Evolutionary conservation across 2,329 filamentous ascomycete genomes (phyloP).

Genomic region (Thielaviopsis musarum): DNA sequence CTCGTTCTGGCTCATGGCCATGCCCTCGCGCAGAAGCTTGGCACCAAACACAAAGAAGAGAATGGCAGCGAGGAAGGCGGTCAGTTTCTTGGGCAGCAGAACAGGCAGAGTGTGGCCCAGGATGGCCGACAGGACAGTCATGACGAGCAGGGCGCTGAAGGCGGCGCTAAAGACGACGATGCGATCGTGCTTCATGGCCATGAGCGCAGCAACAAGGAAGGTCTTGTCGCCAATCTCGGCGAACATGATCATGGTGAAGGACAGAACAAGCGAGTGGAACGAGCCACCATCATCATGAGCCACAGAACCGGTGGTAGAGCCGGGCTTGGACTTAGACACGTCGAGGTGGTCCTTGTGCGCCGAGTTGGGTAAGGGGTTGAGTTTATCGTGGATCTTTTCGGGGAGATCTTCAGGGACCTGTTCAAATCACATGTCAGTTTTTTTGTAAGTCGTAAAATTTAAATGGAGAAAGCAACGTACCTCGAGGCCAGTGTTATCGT

Average conservation of each 20-base stretch:
- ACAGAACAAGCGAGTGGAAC: conserved; percentile 76
- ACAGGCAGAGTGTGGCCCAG: conserved; percentile 84
- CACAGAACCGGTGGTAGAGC: conserved; percentile 14
- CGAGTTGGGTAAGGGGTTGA: conserved; percentile 50
- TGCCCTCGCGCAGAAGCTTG: conserved; percentile 69
- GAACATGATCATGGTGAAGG: conserved; percentile 92
- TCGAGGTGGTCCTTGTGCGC: conserved; percentile 48
- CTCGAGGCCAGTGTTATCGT: conserved; percentile 32
- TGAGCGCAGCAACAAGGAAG: conserved; percentile 87
- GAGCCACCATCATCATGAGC: conserved; percentile 25
- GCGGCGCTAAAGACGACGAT: conserved; percentile 88
- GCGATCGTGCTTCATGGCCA: conserved; percentile 97
- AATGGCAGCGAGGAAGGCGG: conserved; percentile 67
- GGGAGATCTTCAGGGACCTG: conserved; percentile 74
- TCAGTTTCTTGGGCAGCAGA: conserved; percentile 77
- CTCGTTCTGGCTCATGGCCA: conserved; percentile 76
- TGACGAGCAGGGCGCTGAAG: conserved; percentile 77
- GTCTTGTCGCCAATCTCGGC: conserved; percentile 98
- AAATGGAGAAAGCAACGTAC: conserved; percentile 24
- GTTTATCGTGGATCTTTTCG: conserved; percentile 57
- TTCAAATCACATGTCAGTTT: conserved; percentile 7
- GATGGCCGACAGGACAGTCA: conserved; percentile 88
- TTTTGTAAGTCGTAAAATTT: neutral
- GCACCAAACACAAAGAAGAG: conserved; percentile 83
- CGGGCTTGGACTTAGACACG: conserved; percentile 20